phyloP scores from a whole-genome alignment of 1,139 yeast species.

The Geotrichum cucujoidarum region DNA sequence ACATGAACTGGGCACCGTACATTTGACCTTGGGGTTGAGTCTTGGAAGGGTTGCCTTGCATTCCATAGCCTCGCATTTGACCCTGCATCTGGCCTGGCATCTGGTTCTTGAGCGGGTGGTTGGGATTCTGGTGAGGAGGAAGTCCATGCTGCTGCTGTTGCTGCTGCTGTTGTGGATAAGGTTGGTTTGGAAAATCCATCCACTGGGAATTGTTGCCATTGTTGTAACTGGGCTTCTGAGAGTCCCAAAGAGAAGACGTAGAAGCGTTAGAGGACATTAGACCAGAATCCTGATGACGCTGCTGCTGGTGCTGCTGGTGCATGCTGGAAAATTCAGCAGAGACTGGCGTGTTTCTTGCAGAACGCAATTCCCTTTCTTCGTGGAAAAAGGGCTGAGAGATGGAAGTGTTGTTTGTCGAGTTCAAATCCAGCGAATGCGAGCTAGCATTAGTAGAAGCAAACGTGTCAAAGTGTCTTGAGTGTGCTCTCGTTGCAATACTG shows the following conservation, averaged over 20 bases:
- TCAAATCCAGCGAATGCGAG: neutral
- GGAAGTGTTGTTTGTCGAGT: constrained; percentile 1
- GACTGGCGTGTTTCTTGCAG: neutral
- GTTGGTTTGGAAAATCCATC: constrained; percentile 15
- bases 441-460: constrained; percentile 2
- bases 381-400: neutral
- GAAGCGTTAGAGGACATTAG: constrained; percentile 11
- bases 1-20: constrained; percentile 1
- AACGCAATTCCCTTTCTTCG: neutral
- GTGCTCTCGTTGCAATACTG: neutral
- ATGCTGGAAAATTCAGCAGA: no score
- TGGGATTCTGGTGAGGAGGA: constrained; percentile 13
- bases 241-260: constrained; percentile 18
- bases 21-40: constrained; percentile 3
- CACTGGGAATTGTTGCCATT: constrained; percentile 14
- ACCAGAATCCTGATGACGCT: constrained; percentile 15
- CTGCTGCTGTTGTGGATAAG: constrained; percentile 10
- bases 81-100: neutral
- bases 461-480: constrained; percentile 9
- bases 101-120: neutral
- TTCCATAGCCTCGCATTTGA: neutral
- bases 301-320: constrained; percentile 5
- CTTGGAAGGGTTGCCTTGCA: neutral
- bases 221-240: constrained; percentile 24
- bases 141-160: constrained; percentile 8